Evolutionary conservation across 106 monocot species (phyloP).

Genomic region (Allium sativum): DNA sequence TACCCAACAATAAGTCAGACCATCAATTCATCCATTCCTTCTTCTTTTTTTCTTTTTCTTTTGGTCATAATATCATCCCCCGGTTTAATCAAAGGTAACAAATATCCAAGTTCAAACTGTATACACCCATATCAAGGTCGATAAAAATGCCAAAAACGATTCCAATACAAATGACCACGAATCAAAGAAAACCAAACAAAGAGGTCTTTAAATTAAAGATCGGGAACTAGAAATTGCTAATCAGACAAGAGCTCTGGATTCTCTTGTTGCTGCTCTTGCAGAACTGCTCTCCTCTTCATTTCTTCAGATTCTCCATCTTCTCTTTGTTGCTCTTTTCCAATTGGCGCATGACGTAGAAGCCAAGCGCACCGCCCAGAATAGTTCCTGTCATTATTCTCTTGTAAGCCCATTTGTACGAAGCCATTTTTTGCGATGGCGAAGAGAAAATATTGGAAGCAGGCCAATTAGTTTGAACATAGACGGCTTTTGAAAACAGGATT

Average conservation of each 20-base stretch:
- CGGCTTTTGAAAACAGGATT: too few species aligned
- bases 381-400: slow-evolving; percentile 71
- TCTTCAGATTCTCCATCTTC: slow-evolving; percentile 61
- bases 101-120: too few species aligned
- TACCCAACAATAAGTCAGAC: too few species aligned
- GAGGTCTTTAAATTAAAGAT: not conserved
- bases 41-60: too few species aligned
- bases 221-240: not conserved
- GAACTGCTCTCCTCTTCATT: slow-evolving; percentile 26
- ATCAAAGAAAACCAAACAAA: not conserved
- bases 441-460: too few species aligned
- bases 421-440: too few species aligned
- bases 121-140: not conserved
- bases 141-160: slow-evolving; percentile 1
- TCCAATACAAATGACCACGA: not conserved
- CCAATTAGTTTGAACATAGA: too few species aligned
- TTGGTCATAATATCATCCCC: too few species aligned
- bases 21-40: too few species aligned
- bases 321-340: slow-evolving; percentile 77
- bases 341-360: slow-evolving; percentile 88
- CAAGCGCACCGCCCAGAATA: slow-evolving; percentile 65
- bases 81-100: too few species aligned
- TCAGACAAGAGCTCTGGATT: slow-evolving; percentile 7
- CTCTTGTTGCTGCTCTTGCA: slow-evolving; percentile 17
- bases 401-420: slow-evolving; percentile 46